Percentiles rank a stretch among this genome's conserved stretches.
Conservation (phyloP, 192 early-diverging fungal species). For the Pilaira anomala region DNA sequence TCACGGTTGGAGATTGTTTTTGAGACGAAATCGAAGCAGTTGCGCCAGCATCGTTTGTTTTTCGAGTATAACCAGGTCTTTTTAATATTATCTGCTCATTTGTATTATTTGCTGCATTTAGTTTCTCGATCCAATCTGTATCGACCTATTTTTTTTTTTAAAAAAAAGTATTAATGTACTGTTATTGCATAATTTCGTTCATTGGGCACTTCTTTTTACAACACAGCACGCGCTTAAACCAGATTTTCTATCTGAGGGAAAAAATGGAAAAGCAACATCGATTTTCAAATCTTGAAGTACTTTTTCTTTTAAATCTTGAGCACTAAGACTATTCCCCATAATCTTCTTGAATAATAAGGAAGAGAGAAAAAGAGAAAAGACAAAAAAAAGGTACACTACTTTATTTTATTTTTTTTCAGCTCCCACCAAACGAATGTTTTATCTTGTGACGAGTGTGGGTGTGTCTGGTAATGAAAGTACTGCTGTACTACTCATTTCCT, state of each 20-base stretch:
- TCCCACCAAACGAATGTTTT: too few species aligned
- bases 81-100: neutral
- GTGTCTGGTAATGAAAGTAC: too few species aligned
- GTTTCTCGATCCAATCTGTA: conserved; percentile 41
- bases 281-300: conserved; percentile 51
- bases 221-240: conserved; percentile 54
- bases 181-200: neutral
- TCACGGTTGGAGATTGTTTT: conserved; percentile 31
- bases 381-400: too few species aligned
- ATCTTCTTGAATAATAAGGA: too few species aligned
- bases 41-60: neutral
- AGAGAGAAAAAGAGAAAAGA: too few species aligned
- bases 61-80: conserved; percentile 19
- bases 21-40: conserved; percentile 1
- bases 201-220: conserved; percentile 29
- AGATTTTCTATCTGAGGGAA: conserved; percentile 41
- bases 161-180: neutral
- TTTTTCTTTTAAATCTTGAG: conserved; percentile 22
- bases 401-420: too few species aligned
- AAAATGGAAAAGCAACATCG: conserved; percentile 55
- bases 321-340: conserved; percentile 35
- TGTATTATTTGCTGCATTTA: conserved; percentile 4
- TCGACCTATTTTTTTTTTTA: conserved; percentile 31
- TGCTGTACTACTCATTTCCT: too few species aligned
- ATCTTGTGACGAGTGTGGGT: too few species aligned